Base-by-base conservation (phyloP, 805 yeast species). In the Wickerhamiella alocasiicola region DNA sequence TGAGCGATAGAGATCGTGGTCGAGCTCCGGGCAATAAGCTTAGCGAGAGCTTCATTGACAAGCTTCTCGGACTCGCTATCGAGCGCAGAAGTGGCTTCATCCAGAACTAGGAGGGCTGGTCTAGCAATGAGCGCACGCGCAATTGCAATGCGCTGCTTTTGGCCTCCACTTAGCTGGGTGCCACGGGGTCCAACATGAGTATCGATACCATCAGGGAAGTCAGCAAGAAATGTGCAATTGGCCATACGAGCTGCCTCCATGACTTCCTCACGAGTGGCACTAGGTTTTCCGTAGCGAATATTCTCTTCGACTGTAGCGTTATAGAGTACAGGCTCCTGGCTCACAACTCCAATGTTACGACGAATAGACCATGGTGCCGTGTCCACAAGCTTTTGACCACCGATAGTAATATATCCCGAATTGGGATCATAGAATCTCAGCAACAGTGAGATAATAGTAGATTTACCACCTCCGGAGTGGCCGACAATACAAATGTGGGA, bases 401-500 rank as follows among this genome's bases (percentile, higher is more conserved):
- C 85, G 16, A 87, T 67, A 3, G 62, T 50, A 25, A 88, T 74
- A 6, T 59, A 51, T 18, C 97, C 97, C 0, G 57, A 45, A 9
- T 56, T 55, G 2, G 93, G 87, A 52, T 85, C 95, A 59, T 88
- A 88, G 55, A 81, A 82, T 44, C 97, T 67, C 50, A 87, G 61
- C 33, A 88, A 61, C 39, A 88, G 62, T 39, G 87, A 82, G 5
- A 87, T 70, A 2, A 88, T 73, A 0, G 96, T 87, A 13, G 94
- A 82, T 57, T 88, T 88, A 19, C 97, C 97, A 46, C 94, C 81
- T 1, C 97, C 97, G 25, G 93, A 79, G n/a, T 95, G 95, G 2
- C 97, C 97, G 13, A 87, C 96, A 44, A 88, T 75, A 56, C 96
- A 87, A 12, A 87, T 76, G 52, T 88, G 88, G 50, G 83, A 87